Conservation (phyloP, 768 basidiomycete species). For the Termitomyces sp. region DNA sequence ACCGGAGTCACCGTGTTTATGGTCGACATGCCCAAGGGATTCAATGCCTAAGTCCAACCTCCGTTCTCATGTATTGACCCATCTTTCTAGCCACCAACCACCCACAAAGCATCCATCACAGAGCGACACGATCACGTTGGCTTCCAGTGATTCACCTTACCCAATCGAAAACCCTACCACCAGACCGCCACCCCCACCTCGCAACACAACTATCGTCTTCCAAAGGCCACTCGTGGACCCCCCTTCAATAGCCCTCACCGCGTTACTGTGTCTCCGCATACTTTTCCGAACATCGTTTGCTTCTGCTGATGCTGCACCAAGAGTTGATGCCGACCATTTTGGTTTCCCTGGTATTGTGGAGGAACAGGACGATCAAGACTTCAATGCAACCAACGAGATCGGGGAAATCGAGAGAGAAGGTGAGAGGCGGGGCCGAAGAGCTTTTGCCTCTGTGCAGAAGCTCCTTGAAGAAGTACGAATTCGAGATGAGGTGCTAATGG, state of each 20-base stretch:
- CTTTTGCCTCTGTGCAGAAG: conserved; percentile 56
- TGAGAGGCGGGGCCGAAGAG: conserved; percentile 63
- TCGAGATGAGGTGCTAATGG: conserved; percentile 53
- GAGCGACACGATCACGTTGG: conserved; percentile 68
- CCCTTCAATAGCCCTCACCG: conserved; percentile 69
- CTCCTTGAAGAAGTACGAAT: conserved; percentile 63
- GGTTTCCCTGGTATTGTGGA: conserved; percentile 84
- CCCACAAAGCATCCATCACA: conserved; percentile 60
- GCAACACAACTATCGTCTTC: conserved; percentile 54
- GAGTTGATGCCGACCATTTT: conserved; percentile 80
- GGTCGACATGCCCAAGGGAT: conserved; percentile 60
- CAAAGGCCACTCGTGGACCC: conserved; percentile 56
- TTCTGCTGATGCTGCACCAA: conserved; percentile 58
- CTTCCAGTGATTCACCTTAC: conserved; percentile 47
- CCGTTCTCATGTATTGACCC: conserved; percentile 70
- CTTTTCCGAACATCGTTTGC: conserved; percentile 79
- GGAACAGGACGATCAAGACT: conserved; percentile 65
- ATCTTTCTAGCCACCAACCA: conserved; percentile 58
- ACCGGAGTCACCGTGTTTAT: conserved; percentile 52
- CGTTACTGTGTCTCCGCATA: conserved; percentile 77
- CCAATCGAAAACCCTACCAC: conserved; percentile 58
- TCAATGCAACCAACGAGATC: conserved; percentile 40
- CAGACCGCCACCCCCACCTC: conserved; percentile 69
- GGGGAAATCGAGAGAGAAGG: conserved; percentile 59
- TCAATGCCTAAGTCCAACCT: conserved; percentile 44